Evolutionary conservation across 441 rosid genomes (phyloP), one percentile per base, ranked within the genome.

Genomic region (Euphorbia corollata): DNA sequence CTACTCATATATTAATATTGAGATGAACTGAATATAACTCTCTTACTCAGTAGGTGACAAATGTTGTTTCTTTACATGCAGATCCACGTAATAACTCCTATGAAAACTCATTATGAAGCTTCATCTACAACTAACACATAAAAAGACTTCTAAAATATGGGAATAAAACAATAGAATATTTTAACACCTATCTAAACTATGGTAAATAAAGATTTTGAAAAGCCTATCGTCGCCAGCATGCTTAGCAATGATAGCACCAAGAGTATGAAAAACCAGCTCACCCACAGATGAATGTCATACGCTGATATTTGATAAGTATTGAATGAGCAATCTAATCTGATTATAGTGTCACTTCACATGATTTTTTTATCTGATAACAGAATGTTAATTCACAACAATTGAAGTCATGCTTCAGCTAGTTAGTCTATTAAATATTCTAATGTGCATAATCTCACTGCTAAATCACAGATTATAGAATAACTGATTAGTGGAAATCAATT

Each of bases 171-270:
- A 48, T 59, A 59, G 41, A 2, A 38, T 38, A 48, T 22, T 32
- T n/a, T 39, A 63, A 27, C 4, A 11, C 67, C 32, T 80, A 75
- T 64, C 71, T 84, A 71, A 86, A 84, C 72, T 74, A 75, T n/a
- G 67, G 66, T 58, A 88, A 71, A 78, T 80, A 86, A 64, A 2
- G 64, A 67, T 78, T 68, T 61, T 81, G 4, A 82, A 67, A 68
- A 81, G 77, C 72, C 72, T 73, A 62, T 75, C 73, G 57, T 83
- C 85, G 74, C 89, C 83, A 27, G 82, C 56, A 73, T 79, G 81
- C 80, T 83, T 84, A 55, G 94, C 89, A 51, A 73, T 62, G 36
- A 83, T 87, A 67, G 89, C 94, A 69, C 89, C 91, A 43, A 88
- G 84, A 65, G 91, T 87, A 79, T 64, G n/a, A 84, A 64, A 88